Percentiles rank a stretch among this genome's conserved stretches.
Conservation (phyloP, 176 grass and related monocot species). For the Aegilops speltoides region DNA sequence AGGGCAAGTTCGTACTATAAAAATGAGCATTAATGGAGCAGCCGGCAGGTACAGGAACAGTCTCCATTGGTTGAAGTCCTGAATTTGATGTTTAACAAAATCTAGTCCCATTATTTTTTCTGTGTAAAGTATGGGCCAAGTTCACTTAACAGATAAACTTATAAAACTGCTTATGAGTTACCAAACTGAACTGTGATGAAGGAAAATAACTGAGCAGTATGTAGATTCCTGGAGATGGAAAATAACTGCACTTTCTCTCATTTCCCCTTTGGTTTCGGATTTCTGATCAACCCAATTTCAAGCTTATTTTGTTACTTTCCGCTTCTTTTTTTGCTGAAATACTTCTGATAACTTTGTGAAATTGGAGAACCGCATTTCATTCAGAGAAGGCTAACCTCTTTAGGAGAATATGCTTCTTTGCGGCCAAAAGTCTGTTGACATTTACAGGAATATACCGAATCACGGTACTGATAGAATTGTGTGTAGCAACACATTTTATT, state of each 20-base stretch:
- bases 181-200: not conserved
- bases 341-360: not conserved
- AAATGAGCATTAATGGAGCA: constrained; percentile 33
- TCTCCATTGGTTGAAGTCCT: not conserved
- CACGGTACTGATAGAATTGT: not conserved
- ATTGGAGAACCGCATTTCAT: not conserved
- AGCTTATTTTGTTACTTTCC: not conserved
- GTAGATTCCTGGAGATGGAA: not conserved
- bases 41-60: not conserved
- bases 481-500: not conserved
- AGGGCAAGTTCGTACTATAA: constrained; percentile 63
- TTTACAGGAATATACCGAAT: not conserved
- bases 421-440: not conserved
- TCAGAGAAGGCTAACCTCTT: not conserved
- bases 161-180: constrained; percentile 1
- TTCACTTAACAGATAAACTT: not conserved
- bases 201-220: not conserved
- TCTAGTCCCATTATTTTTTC: not conserved
- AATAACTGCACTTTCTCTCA: not conserved
- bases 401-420: not conserved
- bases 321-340: not conserved
- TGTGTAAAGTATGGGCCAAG: not conserved
- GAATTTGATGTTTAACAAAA: not conserved
- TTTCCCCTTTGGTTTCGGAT: not conserved
- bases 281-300: not conserved